These are phyloP conservation scores for Ophiosphaerella korrae DNA, from an alignment of 2,329 filamentous ascomycete genomes.

Conservation along the genomic window DNA sequence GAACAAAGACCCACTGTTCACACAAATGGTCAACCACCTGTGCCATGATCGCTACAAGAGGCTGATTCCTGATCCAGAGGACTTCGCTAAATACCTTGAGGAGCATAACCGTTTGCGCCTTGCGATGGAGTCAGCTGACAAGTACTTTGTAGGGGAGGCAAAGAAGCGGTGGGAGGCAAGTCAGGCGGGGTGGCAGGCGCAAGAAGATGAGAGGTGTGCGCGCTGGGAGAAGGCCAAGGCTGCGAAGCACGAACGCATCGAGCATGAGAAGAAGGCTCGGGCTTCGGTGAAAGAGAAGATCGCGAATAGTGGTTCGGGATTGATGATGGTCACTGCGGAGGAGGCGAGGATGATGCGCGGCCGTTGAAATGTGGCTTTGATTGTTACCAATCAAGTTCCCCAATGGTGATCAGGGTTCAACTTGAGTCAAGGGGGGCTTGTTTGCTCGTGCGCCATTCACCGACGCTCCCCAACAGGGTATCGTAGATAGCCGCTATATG, in stretches of 20 bases:
- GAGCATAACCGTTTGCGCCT: slow-evolving; percentile 4
- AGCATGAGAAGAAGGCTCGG: slow-evolving; percentile 1
- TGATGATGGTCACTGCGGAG: slow-evolving; percentile 9
- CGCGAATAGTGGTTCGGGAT: slow-evolving; percentile 1
- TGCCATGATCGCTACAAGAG: slow-evolving; percentile 5
- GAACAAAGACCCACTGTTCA: slow-evolving; percentile 18
- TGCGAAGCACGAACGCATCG: not conserved
- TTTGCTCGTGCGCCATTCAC: no score
- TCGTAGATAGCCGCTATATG: no score
- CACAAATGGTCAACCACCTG: slow-evolving; percentile 20
- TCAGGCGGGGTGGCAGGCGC: slow-evolving; percentile 1
- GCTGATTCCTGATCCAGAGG: slow-evolving; percentile 8
- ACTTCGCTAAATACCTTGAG: slow-evolving; percentile 8
- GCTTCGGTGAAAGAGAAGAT: slow-evolving; percentile 8
- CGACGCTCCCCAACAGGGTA: no score
- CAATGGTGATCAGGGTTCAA: not conserved
- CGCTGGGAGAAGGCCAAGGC: not conserved
- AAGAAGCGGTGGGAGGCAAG: not conserved
- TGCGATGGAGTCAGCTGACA: slow-evolving; percentile 10
- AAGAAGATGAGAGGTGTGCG: slow-evolving; percentile 3
- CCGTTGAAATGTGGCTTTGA: not conserved
- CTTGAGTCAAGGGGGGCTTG: no score
- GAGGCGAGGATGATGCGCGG: slow-evolving; percentile 9
- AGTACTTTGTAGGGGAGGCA: slow-evolving; percentile 2
- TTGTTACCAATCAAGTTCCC: not conserved